These are phyloP conservation scores for Ustilago shanxiensis DNA, from an alignment of 1,284 basidiomycete species.

Conservation along the genomic window DNA sequence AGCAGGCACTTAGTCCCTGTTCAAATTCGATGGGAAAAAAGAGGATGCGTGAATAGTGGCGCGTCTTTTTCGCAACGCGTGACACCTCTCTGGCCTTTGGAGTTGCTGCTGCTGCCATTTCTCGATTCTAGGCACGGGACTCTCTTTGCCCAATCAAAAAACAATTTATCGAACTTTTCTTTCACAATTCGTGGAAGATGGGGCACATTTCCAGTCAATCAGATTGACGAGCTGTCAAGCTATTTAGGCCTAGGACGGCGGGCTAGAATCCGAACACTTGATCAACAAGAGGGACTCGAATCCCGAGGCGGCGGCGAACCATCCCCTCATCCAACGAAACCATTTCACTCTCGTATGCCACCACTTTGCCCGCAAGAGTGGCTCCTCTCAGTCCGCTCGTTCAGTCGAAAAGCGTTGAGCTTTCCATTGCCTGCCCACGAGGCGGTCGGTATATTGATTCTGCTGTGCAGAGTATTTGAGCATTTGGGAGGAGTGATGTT, in stretches of 20 bases:
- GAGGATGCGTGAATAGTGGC: neutral
- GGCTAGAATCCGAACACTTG: constrained; percentile 17
- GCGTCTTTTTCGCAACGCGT: neutral
- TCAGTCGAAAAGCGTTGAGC: no score
- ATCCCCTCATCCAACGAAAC: no score
- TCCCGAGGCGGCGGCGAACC: constrained; percentile 28
- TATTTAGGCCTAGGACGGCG: neutral
- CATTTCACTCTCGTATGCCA: no score
- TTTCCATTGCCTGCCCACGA: no score
- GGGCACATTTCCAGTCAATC: neutral
- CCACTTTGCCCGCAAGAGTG: no score
- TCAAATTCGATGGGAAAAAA: neutral
- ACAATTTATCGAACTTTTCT: neutral
- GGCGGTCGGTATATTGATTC: no score
- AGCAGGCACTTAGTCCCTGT: neutral
- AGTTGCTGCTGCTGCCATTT: neutral
- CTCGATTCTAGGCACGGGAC: neutral
- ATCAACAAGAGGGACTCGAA: constrained; percentile 12
- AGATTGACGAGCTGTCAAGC: neutral
- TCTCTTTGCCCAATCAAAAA: neutral
- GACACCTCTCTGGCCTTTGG: neutral
- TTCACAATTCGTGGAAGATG: neutral
- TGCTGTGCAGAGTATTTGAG: no score
- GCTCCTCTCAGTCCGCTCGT: no score
- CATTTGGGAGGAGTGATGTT: no score